A percentile compares a stretch with the other conserved stretches of the same genome.
Evolutionary conservation across 164 flowering plant species (phyloP).

Genomic region (Dillenia suffruticosa): DNA sequence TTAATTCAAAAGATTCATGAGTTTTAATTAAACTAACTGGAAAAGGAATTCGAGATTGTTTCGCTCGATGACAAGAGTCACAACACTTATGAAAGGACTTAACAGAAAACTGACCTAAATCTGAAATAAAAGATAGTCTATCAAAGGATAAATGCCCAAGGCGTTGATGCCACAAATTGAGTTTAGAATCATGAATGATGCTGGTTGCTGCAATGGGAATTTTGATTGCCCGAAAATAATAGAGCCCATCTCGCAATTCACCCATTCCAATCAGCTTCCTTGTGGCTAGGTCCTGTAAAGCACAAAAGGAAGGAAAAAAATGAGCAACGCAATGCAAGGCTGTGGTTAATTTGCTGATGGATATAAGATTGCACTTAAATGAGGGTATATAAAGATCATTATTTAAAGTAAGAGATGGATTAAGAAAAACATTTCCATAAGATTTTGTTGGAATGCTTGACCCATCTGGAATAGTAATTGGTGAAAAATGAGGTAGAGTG

Average conservation of each 20-base stretch:
- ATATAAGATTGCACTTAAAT: slow-evolving; percentile 5
- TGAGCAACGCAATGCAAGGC: neutral
- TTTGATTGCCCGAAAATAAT: neutral
- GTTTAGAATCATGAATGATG: neutral
- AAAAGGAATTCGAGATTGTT: slow-evolving; percentile 1
- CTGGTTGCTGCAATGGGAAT: neutral
- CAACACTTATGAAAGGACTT: too few species aligned
- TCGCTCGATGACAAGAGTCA: neutral
- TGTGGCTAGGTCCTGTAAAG: slow-evolving; percentile 1
- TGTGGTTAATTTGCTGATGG: slow-evolving; percentile 2
- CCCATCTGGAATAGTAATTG: neutral
- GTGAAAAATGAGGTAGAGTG: neutral
- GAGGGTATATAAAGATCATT: slow-evolving; percentile 1
- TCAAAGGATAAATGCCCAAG: neutral
- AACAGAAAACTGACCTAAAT: neutral
- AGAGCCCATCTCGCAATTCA: slow-evolving; percentile 1
- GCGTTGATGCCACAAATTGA: neutral
- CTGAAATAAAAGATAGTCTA: neutral
- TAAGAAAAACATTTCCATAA: neutral
- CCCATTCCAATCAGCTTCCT: too few species aligned
- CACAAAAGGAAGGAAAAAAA: slow-evolving; percentile 5
- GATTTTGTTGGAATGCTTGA: neutral
- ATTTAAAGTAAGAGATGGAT: neutral
- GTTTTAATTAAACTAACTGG: neutral
- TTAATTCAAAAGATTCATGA: neutral